Evolutionary conservation across 495 filamentous ascomycete species (phyloP).

Genomic region (Cercophora scortea): DNA sequence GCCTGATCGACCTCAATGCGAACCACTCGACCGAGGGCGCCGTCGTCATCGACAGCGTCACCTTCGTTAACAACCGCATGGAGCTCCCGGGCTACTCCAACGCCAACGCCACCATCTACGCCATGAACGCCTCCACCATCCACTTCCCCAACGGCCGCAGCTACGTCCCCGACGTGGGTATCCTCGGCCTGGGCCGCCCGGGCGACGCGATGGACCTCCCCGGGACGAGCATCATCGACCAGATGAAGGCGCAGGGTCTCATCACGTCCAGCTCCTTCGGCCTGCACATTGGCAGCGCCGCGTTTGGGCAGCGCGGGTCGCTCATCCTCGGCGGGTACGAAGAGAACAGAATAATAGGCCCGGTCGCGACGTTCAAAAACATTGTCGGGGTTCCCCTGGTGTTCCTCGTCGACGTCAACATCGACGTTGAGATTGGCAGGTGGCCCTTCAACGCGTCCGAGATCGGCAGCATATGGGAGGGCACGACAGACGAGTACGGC

Average conservation of each 20-base stretch:
- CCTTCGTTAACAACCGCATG: slow-evolving; percentile 4
- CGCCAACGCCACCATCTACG: slow-evolving; percentile 7
- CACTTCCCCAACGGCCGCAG: not conserved
- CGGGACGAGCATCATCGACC: slow-evolving; percentile 4
- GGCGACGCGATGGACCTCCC: not conserved
- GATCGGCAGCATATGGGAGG: slow-evolving; percentile 10
- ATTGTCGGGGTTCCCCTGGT: slow-evolving; percentile 2
- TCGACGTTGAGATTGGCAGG: slow-evolving; percentile 27
- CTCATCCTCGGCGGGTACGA: slow-evolving; percentile 44
- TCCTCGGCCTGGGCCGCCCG: slow-evolving; percentile 1
- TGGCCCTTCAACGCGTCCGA: slow-evolving; percentile 22
- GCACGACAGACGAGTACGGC: not conserved
- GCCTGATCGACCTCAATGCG: not conserved
- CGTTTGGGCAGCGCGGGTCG: slow-evolving; percentile 24
- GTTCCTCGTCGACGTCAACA: slow-evolving; percentile 25
- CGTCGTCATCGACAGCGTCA: slow-evolving; percentile 3
- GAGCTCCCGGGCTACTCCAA: slow-evolving; percentile 3
- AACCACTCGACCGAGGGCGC: slow-evolving; percentile 1
- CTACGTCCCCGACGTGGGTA: slow-evolving; percentile 2
- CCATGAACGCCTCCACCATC: slow-evolving; percentile 2
- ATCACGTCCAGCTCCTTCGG: slow-evolving; percentile 39
- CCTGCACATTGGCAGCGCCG: slow-evolving; percentile 42
- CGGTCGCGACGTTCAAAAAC: slow-evolving; percentile 10
- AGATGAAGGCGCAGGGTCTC: slow-evolving; percentile 8
- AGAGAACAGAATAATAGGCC: slow-evolving; percentile 13